Evolutionary conservation across 495 filamentous ascomycete species (phyloP).

Genomic region (Gamarada debralockiae): DNA sequence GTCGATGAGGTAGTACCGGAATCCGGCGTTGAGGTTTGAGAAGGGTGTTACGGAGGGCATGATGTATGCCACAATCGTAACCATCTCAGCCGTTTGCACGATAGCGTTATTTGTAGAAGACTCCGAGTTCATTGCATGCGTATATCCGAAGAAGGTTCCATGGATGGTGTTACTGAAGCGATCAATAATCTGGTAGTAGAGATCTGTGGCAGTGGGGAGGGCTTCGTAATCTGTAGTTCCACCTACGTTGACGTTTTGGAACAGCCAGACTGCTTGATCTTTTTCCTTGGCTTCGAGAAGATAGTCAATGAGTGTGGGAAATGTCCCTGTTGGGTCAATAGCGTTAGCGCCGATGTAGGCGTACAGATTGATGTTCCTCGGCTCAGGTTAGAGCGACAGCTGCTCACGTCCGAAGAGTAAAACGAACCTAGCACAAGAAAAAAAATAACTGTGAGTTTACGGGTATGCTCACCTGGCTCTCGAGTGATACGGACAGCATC

Average conservation of each 20-base stretch:
- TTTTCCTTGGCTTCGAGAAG: slow-evolving; percentile 2
- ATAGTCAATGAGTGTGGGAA: not conserved
- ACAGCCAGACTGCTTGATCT: not conserved
- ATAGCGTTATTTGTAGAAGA: slow-evolving; percentile 52
- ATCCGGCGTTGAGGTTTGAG: slow-evolving; percentile 51
- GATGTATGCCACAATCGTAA: slow-evolving; percentile 44
- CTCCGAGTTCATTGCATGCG: slow-evolving; percentile 48
- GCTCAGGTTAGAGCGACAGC: no score
- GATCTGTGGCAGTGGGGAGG: not conserved
- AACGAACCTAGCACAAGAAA: no score
- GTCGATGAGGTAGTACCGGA: slow-evolving; percentile 53
- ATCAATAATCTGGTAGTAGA: slow-evolving; percentile 54
- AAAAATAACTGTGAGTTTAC: no score
- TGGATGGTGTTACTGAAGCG: slow-evolving; percentile 54
- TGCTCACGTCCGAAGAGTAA: no score
- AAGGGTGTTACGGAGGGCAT: slow-evolving; percentile 50
- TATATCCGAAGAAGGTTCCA: slow-evolving; percentile 54
- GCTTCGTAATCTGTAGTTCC: no score
- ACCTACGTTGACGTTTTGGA: slow-evolving; percentile 1
- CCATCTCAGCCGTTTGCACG: slow-evolving; percentile 33
- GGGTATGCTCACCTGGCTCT: no score
- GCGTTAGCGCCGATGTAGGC: not conserved
- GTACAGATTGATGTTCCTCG: slow-evolving; percentile 3
- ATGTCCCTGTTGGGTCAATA: not conserved
- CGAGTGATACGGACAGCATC: no score